phyloP scores from a whole-genome alignment of 306 rosid genomes.

The Sindora glabra region DNA sequence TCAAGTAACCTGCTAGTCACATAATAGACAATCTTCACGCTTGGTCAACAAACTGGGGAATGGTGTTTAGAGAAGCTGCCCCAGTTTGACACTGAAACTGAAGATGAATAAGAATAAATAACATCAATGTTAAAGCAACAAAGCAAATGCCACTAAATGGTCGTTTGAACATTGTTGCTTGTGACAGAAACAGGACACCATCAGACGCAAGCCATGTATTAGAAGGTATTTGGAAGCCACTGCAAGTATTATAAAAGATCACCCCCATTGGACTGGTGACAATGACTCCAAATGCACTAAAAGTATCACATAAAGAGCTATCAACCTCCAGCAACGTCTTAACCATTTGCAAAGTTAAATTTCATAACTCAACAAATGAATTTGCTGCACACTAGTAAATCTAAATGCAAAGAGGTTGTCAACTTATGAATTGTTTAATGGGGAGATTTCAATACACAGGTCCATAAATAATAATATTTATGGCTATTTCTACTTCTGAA shows the following conservation, averaged over 20 bases:
- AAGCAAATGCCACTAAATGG: no score
- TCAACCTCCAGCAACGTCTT: slow-evolving; percentile 74
- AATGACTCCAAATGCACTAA: slow-evolving; percentile 98
- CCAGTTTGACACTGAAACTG: not conserved
- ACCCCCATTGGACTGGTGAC: slow-evolving; percentile 91
- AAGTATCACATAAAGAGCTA: slow-evolving; percentile 86
- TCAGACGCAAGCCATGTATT: no score
- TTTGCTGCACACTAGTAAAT: not conserved
- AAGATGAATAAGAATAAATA: not conserved
- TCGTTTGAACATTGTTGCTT: no score
- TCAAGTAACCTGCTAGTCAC: not conserved
- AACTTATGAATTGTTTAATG: no score
- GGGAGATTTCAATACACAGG: no score
- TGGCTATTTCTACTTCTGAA: no score
- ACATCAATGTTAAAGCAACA: not conserved
- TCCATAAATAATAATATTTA: no score
- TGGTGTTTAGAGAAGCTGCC: not conserved
- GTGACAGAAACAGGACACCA: no score
- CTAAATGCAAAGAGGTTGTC: no score
- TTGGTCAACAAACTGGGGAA: not conserved
- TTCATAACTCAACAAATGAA: not conserved
- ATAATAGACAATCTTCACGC: not conserved
- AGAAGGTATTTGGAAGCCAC: slow-evolving; percentile 4
- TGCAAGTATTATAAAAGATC: no score
- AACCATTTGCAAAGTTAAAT: not conserved